Conservation (phyloP, 495 filamentous ascomycete species). For the Margaritispora aquatica region DNA sequence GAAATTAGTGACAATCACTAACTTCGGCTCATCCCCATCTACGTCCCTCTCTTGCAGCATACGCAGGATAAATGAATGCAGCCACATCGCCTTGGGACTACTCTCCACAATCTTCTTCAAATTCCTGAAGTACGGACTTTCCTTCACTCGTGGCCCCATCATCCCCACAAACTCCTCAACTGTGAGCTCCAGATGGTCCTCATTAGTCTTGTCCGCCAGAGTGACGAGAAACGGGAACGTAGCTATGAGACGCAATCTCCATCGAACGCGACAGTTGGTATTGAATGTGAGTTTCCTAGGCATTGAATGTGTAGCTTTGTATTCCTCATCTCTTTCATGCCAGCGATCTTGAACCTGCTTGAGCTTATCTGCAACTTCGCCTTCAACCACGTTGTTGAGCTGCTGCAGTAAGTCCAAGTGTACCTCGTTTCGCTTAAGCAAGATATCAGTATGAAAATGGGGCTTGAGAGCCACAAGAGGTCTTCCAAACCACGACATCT, state of each 20-base stretch:
- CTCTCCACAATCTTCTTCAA: neutral
- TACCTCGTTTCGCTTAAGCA: neutral
- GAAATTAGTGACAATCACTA: constrained; percentile 9
- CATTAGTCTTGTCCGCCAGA: neutral
- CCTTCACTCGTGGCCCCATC: neutral
- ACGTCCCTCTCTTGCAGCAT: neutral
- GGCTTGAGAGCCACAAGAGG: constrained; percentile 8
- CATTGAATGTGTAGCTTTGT: neutral
- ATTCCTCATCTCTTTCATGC: neutral
- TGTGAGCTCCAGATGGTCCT: neutral
- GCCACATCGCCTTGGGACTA: constrained; percentile 10
- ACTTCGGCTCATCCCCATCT: neutral
- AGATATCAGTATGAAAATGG: constrained; percentile 8
- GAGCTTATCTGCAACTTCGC: neutral
- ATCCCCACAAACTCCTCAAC: neutral
- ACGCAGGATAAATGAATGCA: neutral
- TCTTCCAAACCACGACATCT: constrained; percentile 8
- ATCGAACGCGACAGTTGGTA: neutral
- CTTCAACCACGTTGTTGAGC: neutral
- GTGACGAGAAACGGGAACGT: neutral
- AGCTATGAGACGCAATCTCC: neutral
- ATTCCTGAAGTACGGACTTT: neutral
- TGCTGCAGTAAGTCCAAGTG: neutral
- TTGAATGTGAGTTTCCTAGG: neutral
- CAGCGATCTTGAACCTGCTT: neutral